phyloP scores from a whole-genome alignment of 2,329 filamentous ascomycete species.

The Hypoxylon sp. region DNA sequence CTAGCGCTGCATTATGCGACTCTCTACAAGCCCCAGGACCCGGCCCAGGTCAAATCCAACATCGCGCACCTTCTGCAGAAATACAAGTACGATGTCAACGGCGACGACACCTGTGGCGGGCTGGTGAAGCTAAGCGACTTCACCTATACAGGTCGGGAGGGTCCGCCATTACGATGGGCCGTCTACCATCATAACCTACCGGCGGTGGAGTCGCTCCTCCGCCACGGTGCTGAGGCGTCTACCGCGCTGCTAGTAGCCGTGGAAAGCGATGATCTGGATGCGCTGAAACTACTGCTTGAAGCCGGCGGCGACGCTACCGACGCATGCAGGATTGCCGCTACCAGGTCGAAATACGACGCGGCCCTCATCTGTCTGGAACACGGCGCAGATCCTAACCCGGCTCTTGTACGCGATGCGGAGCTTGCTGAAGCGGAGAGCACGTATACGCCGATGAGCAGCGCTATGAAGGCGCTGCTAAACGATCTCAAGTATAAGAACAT shows the following conservation, averaged over 20 bases:
- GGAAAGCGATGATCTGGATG: too few species aligned
- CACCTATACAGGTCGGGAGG: neutral
- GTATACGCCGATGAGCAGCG: neutral
- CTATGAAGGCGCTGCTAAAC: neutral
- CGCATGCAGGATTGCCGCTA: conserved; percentile 1
- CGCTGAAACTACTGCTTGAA: neutral
- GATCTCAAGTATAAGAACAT: neutral
- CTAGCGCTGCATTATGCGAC: too few species aligned
- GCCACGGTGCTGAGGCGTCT: neutral
- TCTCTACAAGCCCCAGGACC: too few species aligned
- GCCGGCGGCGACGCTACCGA: neutral
- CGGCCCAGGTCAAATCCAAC: too few species aligned
- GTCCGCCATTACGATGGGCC: conserved; percentile 1
- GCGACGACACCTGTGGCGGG: neutral
- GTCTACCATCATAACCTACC: conserved; percentile 4
- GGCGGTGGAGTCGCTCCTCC: neutral
- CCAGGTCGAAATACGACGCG: neutral
- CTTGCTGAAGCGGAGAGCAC: neutral
- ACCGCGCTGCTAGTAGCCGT: neutral
- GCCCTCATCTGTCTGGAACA: neutral
- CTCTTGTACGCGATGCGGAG: conserved; percentile 3
- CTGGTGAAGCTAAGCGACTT: conserved; percentile 2
- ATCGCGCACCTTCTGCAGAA: too few species aligned
- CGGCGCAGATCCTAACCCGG: neutral
- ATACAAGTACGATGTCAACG: neutral